Percentiles rank a stretch among this genome's conserved stretches.
Evolutionary conservation across 495 filamentous ascomycete species (phyloP).

Genomic region (Aspergillus funiculosus): DNA sequence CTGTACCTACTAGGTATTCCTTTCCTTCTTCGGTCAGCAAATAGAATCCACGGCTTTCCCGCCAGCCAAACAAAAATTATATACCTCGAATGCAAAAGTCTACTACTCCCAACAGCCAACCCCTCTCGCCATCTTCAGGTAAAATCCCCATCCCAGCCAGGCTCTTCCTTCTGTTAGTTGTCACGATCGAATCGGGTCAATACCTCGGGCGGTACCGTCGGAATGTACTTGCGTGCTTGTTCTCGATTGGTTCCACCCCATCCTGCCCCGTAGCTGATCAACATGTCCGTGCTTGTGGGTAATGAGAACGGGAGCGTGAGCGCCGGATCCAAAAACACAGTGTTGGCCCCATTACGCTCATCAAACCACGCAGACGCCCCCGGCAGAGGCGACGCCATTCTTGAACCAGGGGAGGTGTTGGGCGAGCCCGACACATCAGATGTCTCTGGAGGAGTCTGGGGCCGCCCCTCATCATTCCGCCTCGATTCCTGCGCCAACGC

Average conservation of each 20-base stretch:
- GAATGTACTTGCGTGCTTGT: conserved; percentile 91
- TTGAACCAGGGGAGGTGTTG: conserved; percentile 21
- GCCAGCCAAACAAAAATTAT: conserved; percentile 8
- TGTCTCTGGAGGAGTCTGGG: conserved; percentile 34
- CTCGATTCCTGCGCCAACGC: conserved; percentile 19
- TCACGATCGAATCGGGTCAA: conserved; percentile 77
- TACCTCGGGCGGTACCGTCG: conserved; percentile 90
- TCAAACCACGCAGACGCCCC: conserved; percentile 17
- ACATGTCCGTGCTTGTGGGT: conserved; percentile 95
- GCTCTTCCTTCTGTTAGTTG: conserved; percentile 3
- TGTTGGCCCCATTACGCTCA: conserved; percentile 41
- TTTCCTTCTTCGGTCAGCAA: no score
- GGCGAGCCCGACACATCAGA: conserved; percentile 25
- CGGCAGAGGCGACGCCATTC: conserved; percentile 23
- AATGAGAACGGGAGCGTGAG: conserved; percentile 91
- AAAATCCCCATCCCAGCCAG: not conserved
- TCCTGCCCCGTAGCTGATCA: conserved; percentile 89
- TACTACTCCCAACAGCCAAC: no score
- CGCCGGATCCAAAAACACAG: conserved; percentile 75
- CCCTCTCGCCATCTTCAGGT: no score
- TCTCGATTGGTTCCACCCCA: conserved; percentile 90
- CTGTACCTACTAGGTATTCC: no score
- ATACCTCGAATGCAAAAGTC: conserved; percentile 7
- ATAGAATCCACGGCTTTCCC: not conserved
- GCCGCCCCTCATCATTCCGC: conserved; percentile 31